Base-by-base conservation (phyloP, 2,329 filamentous ascomycete species). In the Diaporthe vexans region DNA sequence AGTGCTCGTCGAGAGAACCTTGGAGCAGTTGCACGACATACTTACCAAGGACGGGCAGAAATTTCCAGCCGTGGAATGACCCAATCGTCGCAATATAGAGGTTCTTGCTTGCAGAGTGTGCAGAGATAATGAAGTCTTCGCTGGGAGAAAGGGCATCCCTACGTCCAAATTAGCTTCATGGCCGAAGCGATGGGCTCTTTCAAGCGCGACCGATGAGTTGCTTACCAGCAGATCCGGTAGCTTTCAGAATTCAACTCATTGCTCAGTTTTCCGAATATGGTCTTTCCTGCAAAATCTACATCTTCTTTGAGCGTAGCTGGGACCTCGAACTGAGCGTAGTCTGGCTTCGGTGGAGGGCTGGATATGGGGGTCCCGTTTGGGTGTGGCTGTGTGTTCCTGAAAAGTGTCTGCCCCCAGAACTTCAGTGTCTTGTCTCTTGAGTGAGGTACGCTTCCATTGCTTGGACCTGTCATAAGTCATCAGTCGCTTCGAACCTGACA, bases 51-150 rank as follows among this genome's bases (percentile, higher is more conserved):
- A 87, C 83, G 21, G 86, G 86, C 79, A 88, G 81, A 81, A 88
- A 88, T 74, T 88, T 88, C 79, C 83, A 88, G 17, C 79, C 86
- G 74, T 88, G 86, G 19, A 86, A 86, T 74, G 84, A 86, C 46
- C 85, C 86, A 46, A 86, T 86, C 0, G 86, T 88, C 10, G 86
- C 86, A 63, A 88, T 77, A 79, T 87, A 86, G 35, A 88, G 82
- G 67, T 81, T 81, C 54, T 76, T 52, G 10, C 59, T 68, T 57
- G 70, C 33, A 3, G 54, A 37, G 10, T 57, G 54, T n/a, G 54
- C 29, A 33, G 54, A 57, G 6, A 57, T 57, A 29, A 57, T 57
- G 29, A 57, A 57, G 29, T 57, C 54, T 24, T 35, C 56, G 29
- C 56, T 37, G 10, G 56, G 33, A 33, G 56, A 58, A 13, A 58